phyloP scores from a whole-genome alignment of 768 basidiomycete species.

The Lactarius vividus region DNA sequence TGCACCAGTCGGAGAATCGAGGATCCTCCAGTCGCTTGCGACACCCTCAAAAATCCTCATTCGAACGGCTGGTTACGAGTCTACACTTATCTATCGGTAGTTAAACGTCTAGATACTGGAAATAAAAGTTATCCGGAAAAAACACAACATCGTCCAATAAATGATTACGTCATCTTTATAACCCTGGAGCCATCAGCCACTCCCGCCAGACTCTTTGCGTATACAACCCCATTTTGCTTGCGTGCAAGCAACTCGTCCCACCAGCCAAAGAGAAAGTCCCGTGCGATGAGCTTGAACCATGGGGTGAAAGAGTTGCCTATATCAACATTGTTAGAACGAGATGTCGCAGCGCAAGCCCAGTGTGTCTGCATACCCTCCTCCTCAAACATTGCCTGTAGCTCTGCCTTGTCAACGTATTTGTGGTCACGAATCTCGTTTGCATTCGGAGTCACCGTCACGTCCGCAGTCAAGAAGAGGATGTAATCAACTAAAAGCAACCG shows the following conservation, averaged over 20 bases:
- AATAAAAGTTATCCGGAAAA: too few species aligned
- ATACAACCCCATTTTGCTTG: constrained; percentile 53
- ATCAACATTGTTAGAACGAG: constrained; percentile 7
- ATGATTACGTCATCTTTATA: constrained; percentile 52
- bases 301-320: constrained; percentile 90
- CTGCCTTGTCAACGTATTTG: constrained; percentile 88
- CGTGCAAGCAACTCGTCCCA: constrained; percentile 87
- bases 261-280: constrained; percentile 97
- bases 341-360: background rate
- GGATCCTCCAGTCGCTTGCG: too few species aligned
- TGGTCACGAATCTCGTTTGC: constrained; percentile 87
- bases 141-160: too few species aligned
- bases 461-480: constrained; percentile 89
- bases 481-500: constrained; percentile 76
- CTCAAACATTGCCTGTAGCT: constrained; percentile 89
- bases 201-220: constrained; percentile 61
- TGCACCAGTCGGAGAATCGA: too few species aligned
- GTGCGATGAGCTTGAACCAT: constrained; percentile 98
- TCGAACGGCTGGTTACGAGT: too few species aligned
- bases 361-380: constrained; percentile 53
- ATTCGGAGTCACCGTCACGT: constrained; percentile 82
- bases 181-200: constrained; percentile 73
- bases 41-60: too few species aligned
- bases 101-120: too few species aligned
- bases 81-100: too few species aligned